These are phyloP conservation scores for Hypoxylon fuscum DNA, from an alignment of 495 filamentous ascomycete species.

Conservation along the genomic window DNA sequence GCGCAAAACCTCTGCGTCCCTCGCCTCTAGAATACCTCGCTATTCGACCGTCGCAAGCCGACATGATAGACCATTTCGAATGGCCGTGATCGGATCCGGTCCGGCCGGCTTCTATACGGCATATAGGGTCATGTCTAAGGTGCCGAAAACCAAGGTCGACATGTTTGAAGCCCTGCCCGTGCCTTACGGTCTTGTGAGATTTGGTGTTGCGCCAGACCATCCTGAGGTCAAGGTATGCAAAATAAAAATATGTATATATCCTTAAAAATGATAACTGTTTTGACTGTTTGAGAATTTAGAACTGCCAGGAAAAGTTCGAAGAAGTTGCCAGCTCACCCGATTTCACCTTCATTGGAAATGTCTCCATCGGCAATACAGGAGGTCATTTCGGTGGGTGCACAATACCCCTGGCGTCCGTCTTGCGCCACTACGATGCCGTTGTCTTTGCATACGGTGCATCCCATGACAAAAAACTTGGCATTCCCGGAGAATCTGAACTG, in stretches of 20 bases:
- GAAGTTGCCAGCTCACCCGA: conserved; percentile 81
- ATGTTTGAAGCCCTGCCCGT: conserved; percentile 97
- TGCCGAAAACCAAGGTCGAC: conserved; percentile 77
- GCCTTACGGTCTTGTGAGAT: conserved; percentile 90
- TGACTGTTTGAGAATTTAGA: conserved; percentile 59
- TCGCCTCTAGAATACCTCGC: conserved; percentile 19
- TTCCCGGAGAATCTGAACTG: conserved; percentile 79
- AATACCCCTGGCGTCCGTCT: conserved; percentile 72
- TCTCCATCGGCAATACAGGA: conserved; percentile 72
- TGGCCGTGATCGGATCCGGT: conserved; percentile 93
- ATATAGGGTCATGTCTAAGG: conserved; percentile 78
- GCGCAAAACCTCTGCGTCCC: conserved; percentile 22
- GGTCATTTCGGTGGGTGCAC: conserved; percentile 55
- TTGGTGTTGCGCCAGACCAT: conserved; percentile 96
- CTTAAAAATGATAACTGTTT: not conserved
- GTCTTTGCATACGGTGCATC: conserved; percentile 93
- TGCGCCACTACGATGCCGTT: conserved; percentile 89
- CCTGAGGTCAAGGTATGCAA: conserved; percentile 96
- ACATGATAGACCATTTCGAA: conserved; percentile 67
- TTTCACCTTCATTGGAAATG: conserved; percentile 93
- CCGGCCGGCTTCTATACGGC: conserved; percentile 97
- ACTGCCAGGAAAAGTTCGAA: conserved; percentile 91
- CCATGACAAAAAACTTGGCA: conserved; percentile 77
- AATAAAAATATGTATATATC: not conserved
- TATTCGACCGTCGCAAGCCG: conserved; percentile 42